Evolutionary conservation across 257 asterid genomes (phyloP).

Genomic region (Nicotiana tabacum): DNA sequence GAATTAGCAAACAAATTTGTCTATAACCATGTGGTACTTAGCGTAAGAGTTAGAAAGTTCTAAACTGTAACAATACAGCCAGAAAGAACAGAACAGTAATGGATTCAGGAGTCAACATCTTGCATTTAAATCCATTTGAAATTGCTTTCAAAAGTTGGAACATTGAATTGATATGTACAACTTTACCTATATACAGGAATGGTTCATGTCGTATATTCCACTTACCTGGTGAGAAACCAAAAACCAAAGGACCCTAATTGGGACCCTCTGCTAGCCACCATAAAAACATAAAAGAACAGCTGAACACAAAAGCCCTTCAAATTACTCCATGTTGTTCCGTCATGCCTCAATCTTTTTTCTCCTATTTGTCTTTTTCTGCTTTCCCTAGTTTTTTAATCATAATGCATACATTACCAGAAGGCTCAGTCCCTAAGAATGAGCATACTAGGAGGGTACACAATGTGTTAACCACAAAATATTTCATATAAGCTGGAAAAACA

Average conservation of each 20-base stretch:
- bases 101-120: too few species aligned
- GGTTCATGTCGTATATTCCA: not conserved
- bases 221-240: conserved; percentile 11
- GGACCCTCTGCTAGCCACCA: conserved; percentile 30
- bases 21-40: too few species aligned
- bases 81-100: too few species aligned
- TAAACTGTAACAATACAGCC: too few species aligned
- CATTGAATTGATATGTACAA: too few species aligned
- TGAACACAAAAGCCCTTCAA: conserved; percentile 13
- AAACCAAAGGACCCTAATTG: conserved; percentile 14
- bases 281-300: conserved; percentile 28
- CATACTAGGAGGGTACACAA: not conserved
- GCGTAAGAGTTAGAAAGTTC: too few species aligned
- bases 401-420: not conserved
- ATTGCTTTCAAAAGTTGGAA: too few species aligned
- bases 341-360: conserved; percentile 12
- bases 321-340: conserved; percentile 9
- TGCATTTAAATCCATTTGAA: too few species aligned
- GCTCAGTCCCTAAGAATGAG: not conserved
- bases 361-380: conserved; percentile 3
- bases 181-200: too few species aligned
- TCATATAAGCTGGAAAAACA: not conserved
- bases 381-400: not conserved
- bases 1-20: too few species aligned
- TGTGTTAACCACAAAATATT: not conserved